These are phyloP conservation scores for Salvia splendens DNA, from an alignment of 257 asterid genomes.

Conservation along the genomic window DNA sequence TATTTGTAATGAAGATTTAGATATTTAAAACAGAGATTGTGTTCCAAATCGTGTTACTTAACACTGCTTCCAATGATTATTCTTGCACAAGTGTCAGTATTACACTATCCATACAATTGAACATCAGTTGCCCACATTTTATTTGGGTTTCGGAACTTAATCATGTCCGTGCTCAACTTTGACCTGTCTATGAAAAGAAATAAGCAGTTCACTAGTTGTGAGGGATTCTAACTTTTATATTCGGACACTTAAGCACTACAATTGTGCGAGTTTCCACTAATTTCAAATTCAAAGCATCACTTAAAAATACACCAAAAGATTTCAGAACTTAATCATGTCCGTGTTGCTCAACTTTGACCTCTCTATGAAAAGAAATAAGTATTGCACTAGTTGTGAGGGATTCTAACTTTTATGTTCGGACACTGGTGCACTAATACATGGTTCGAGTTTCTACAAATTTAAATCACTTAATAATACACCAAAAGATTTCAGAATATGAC, in stretches of 20 bases:
- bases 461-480: constrained; percentile 4
- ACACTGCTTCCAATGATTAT: constrained; percentile 14
- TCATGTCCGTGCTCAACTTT: constrained; percentile 37
- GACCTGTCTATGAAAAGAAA: neutral
- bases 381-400: neutral
- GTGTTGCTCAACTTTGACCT: constrained; percentile 33
- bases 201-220: neutral
- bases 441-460: constrained; percentile 14
- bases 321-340: constrained; percentile 29
- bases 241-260: constrained; percentile 13
- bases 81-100: constrained; percentile 17
- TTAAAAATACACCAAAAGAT: too few species aligned
- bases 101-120: constrained; percentile 8
- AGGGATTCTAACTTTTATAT: constrained; percentile 1
- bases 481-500: constrained; percentile 10
- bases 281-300: neutral
- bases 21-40: neutral
- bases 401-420: neutral
- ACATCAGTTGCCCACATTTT: neutral
- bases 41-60: constrained; percentile 10
- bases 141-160: neutral
- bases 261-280: constrained; percentile 4
- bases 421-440: constrained; percentile 9
- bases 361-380: neutral
- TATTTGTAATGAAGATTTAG: neutral